Evolutionary conservation across 805 yeast genomes (phyloP), one percentile per base, ranked within the genome.

Genomic region (Kregervanrija delftensis): DNA sequence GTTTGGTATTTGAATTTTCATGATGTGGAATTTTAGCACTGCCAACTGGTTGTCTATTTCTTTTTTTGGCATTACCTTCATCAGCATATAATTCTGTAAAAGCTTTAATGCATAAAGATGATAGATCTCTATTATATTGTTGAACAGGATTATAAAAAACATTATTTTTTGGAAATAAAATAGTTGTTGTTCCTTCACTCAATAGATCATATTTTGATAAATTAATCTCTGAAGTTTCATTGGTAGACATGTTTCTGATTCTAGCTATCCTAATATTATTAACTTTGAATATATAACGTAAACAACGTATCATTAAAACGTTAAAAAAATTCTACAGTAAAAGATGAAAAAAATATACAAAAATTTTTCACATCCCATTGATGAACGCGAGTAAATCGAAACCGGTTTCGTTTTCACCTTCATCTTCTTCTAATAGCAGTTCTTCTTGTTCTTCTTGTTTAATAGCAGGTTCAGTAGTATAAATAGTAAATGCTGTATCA

Each of bases 91-190:
- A 55, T 44, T 83, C 79, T 35, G 82, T 73, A 91, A 95, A 93
- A 0, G 98, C 95, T 46, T 81, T 76, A 49, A 93, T 90, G 8
- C 87, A 89, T 54, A 83, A 68, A 5, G 87, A 84, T 52, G 95
- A 84, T 40, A 93, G 67, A 60, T 93, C 99, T 56, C 99, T 76
- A 64, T 93, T 93, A 66, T 89, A 93, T 65, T 91, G 98, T 66
- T 93, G 99, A 45, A 93, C 85, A 9, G 96, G 97, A 61, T 93
- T 93, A 66, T 93, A 93, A 60, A 93, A 93, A 10, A 93, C 99
- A 53, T 86, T 89, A 40, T 81, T 81, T 55, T 86, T 83, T 4
- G 96, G 91, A 49, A 84, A 85, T 31, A 90, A 69, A 37, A 93
- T 81, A 17, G 81, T 76, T 11, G 98, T 97, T 45, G 74, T 69